Evolutionary conservation across 192 early-diverging fungal genomes (phyloP).

Genomic region (Backusella sp.): DNA sequence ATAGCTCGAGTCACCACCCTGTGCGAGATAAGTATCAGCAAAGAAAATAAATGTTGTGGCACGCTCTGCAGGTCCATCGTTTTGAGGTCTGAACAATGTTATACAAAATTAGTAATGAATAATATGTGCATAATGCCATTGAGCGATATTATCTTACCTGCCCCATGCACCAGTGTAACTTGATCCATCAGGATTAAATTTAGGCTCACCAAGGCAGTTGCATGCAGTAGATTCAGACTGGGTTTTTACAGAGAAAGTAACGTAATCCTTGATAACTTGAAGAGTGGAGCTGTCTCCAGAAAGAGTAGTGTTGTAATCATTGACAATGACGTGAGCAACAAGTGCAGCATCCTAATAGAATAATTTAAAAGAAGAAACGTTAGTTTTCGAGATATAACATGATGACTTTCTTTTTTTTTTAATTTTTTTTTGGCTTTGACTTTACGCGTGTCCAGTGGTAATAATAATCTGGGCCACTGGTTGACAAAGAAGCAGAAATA

Average conservation of each 20-base stretch:
- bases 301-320: conserved; percentile 18
- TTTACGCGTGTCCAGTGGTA: conserved; percentile 74
- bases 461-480: conserved; percentile 65
- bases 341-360: conserved; percentile 37
- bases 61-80: conserved; percentile 67
- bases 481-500: conserved; percentile 29
- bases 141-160: background rate
- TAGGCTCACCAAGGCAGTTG: conserved; percentile 62
- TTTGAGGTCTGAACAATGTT: conserved; percentile 52
- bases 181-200: conserved; percentile 57
- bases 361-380: background rate
- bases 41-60: conserved; percentile 41
- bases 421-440: conserved; percentile 39
- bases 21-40: conserved; percentile 38
- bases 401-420: background rate
- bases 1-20: conserved; percentile 24
- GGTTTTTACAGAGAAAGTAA: conserved; percentile 25
- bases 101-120: background rate
- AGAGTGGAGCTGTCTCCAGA: conserved; percentile 15
- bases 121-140: background rate
- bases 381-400: background rate
- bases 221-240: conserved; percentile 29
- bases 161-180: conserved; percentile 53
- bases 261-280: conserved; percentile 39
- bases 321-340: background rate